phyloP scores from a whole-genome alignment of 768 basidiomycete species.

The Lentinula lateritia region DNA sequence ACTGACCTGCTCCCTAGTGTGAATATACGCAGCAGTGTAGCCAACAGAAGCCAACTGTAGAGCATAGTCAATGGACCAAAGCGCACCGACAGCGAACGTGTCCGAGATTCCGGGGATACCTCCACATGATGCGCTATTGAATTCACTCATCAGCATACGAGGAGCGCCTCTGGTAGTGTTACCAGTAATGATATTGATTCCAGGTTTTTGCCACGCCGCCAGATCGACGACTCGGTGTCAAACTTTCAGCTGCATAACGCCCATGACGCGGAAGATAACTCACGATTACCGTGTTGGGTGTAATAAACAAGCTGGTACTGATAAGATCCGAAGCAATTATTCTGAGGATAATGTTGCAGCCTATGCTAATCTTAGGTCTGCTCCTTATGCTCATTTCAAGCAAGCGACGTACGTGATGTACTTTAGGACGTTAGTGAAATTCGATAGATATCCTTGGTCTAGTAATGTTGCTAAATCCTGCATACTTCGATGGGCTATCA shows the following conservation, averaged over 20 bases:
- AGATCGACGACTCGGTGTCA: conserved; percentile 27
- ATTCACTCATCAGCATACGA: conserved; percentile 46
- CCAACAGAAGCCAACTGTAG: conserved; percentile 46
- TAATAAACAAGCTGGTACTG: conserved; percentile 37
- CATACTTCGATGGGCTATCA: neutral
- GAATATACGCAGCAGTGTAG: conserved; percentile 44
- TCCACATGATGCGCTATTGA: conserved; percentile 49
- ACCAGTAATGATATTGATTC: conserved; percentile 27
- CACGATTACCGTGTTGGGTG: conserved; percentile 39
- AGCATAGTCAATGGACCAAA: conserved; percentile 50
- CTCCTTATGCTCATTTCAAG: neutral
- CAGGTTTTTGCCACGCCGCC: conserved; percentile 42
- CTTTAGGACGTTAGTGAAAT: conserved; percentile 34
- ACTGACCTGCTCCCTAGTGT: conserved; percentile 40
- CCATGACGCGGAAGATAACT: conserved; percentile 7
- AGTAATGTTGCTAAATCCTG: conserved; percentile 40
- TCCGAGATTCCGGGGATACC: conserved; percentile 38
- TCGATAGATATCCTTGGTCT: conserved; percentile 32
- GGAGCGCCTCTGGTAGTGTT: conserved; percentile 24
- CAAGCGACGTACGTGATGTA: conserved; percentile 36
- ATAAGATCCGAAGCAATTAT: conserved; percentile 34
- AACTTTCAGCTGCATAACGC: neutral
- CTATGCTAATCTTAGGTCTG: conserved; percentile 14
- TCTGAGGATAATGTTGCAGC: conserved; percentile 50
- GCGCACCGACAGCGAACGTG: conserved; percentile 43